These are phyloP conservation scores for Hymenoscyphus fructigenus DNA, from an alignment of 2,329 filamentous ascomycete genomes.

Conservation along the genomic window DNA sequence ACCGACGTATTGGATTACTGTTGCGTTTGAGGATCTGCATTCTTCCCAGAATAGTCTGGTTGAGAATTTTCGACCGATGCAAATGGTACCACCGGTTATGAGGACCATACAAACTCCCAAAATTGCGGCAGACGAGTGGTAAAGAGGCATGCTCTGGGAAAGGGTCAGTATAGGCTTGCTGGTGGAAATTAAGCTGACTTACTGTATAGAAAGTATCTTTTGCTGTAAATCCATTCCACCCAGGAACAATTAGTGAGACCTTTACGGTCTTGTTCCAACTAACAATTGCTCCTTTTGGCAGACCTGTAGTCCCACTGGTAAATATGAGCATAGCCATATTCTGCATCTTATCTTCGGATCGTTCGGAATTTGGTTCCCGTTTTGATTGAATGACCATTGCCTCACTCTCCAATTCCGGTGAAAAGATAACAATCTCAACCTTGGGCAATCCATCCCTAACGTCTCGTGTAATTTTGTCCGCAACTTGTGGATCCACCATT, in stretches of 20 bases:
- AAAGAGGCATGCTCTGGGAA: slow-evolving; percentile 81
- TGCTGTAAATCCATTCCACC: slow-evolving; percentile 57
- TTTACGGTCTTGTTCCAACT: slow-evolving; percentile 66
- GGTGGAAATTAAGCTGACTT: slow-evolving; percentile 33
- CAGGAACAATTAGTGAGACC: slow-evolving; percentile 51
- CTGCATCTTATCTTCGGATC: slow-evolving; percentile 48
- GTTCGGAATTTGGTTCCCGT: slow-evolving; percentile 58
- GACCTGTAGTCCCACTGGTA: slow-evolving; percentile 80
- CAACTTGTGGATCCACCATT: slow-evolving; percentile 64
- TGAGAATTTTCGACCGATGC: slow-evolving; percentile 76
- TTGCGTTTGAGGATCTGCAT: slow-evolving; percentile 67
- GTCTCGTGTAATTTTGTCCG: slow-evolving; percentile 56
- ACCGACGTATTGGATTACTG: slow-evolving; percentile 82
- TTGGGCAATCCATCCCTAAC: slow-evolving; percentile 50
- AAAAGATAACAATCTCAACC: slow-evolving; percentile 62
- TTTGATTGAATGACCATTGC: slow-evolving; percentile 51
- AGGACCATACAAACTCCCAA: slow-evolving; percentile 66
- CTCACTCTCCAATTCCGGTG: slow-evolving; percentile 54
- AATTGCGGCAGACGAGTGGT: slow-evolving; percentile 76
- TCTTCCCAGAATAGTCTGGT: slow-evolving; percentile 76
- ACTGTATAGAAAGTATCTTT: slow-evolving; percentile 75
- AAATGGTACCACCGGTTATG: slow-evolving; percentile 61
- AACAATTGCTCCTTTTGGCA: slow-evolving; percentile 77
- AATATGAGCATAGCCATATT: slow-evolving; percentile 76
- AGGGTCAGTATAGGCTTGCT: slow-evolving; percentile 21